Evolutionary conservation across 345 rosid genomes (phyloP), one percentile per base, ranked within the genome.

Genomic region (Gynandropsis gynandra): DNA sequence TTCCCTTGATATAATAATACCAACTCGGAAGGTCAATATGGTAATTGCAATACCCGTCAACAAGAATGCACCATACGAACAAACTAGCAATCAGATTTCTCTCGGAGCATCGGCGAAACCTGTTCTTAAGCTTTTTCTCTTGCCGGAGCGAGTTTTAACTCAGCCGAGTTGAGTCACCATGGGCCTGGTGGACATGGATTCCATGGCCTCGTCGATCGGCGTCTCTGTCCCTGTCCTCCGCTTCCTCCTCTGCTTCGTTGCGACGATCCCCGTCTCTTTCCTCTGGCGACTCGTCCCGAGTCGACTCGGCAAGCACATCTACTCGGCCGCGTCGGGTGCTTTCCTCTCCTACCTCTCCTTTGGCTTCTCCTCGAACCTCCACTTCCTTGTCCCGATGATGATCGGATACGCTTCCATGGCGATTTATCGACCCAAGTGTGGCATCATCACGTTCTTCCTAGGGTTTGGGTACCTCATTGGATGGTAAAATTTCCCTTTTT

Each of bases 381-480:
- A 82, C 51, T 90, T 90, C 63, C 71, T 87, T 67, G 89, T 87
- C 17, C 89, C 96, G 8, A 90, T 87, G 89, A 44, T 65, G 33
- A 27, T 77, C 45, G 95, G 95, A 19, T 90, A 90, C 54, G 68
- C 76, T 34, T 76, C 96, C 6, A 90, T 90, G 96, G 64, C 68
- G 61, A 54, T 87, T 10, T 79, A 27, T 52, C 84, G 95, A 36
- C 54, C 92, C 16, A 54, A 72, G 46, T 84, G 78, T 50, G 98
- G 98, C 50, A 49, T 79, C 65, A 15, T 87, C 50, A 77, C 96
- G 9, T 90, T 84, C 70, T 64, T 80, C 52, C 32, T 76, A 11
- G 89, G 92, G 9, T 84, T 90, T 9, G 89, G 79, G 48, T 87
- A 87, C 56, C 87, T 90, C 66, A 90, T 90, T 68, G 98, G 87